Evolutionary conservation across 2,329 filamentous ascomycete species (phyloP).

Genomic region (Colletotrichum sp.): DNA sequence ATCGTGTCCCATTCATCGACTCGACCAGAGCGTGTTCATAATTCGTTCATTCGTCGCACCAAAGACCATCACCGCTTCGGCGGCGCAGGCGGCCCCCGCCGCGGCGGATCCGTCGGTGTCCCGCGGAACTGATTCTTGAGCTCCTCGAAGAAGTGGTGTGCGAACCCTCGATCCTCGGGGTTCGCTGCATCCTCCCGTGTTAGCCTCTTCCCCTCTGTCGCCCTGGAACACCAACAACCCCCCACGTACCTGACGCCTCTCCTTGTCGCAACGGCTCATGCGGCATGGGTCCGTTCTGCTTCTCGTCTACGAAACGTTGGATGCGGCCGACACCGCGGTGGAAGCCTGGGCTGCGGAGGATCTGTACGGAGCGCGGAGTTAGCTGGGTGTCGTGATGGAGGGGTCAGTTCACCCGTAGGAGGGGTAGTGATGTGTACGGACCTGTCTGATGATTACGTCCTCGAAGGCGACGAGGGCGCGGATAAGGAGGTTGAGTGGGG

Average conservation of each 20-base stretch:
- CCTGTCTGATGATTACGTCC: constrained; percentile 18
- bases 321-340: constrained; percentile 59
- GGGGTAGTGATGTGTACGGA: not conserved
- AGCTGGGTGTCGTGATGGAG: not conserved
- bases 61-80: constrained; percentile 22
- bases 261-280: constrained; percentile 56
- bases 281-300: constrained; percentile 53
- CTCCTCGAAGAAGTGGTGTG: constrained; percentile 54
- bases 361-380: constrained; percentile 33
- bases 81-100: constrained; percentile 20
- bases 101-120: constrained; percentile 42
- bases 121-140: constrained; percentile 55
- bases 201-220: not conserved
- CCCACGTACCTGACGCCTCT: constrained; percentile 52
- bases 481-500: constrained; percentile 1
- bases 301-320: constrained; percentile 54
- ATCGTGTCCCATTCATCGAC: not conserved
- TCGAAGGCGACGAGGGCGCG: constrained; percentile 18
- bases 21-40: not conserved
- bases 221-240: not conserved
- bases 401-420: not conserved
- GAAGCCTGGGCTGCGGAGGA: constrained; percentile 56
- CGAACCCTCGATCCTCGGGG: constrained; percentile 11
- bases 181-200: not conserved
- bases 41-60: not conserved